Evolutionary conservation across 352 stramenopile species (phyloP), one percentile per base, ranked within the genome.

Genomic region (Phytophthora chlamydospora): DNA sequence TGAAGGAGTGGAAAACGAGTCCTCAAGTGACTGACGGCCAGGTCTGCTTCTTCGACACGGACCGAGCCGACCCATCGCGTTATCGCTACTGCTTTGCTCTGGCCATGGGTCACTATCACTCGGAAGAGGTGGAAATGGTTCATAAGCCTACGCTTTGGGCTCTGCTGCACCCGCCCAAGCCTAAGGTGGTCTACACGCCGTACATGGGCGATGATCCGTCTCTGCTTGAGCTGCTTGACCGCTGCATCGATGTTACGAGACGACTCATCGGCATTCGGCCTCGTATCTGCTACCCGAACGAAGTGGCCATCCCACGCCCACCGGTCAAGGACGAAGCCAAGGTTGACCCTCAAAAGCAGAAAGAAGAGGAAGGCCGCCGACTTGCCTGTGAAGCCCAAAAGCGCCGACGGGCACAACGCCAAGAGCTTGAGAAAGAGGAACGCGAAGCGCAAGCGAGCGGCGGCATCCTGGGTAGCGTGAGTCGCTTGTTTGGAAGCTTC

Each of bases 21-120:
- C 70, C 80, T 6, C 83, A 89, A 27, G 69, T 89, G 29, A 54
- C 70, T 8, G 84, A 93, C 35, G 84, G 84, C 14, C 53, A 78
- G 47, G 58, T 91, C 29, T 93, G 84, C 57, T 89, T 93, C 31
- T 90, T 73, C 52, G 85, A 93, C 57, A 64, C 66, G 3, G 74
- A 89, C 19, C 67, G 82, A 32, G 52, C 58, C n/a, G 66, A 81
- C 14, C 75, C 81, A n/a, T 85, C 72, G 46, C 73, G 80, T 44
- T 68, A 77, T 12, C 68, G 68, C 48, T 91, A 90, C 51, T 93
- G 83, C 57, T 93, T 91, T 43, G 59, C 66, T 11, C 39, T 93
- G 2, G 75, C 81, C 4, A 55, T 89, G 38, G 81, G 79, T 1
- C 72, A 88, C 39, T 90, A 80, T 43, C 71, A 89, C 36, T 53